phyloP scores from a whole-genome alignment of 495 filamentous ascomycete species.

The Penicillium paxilli region DNA sequence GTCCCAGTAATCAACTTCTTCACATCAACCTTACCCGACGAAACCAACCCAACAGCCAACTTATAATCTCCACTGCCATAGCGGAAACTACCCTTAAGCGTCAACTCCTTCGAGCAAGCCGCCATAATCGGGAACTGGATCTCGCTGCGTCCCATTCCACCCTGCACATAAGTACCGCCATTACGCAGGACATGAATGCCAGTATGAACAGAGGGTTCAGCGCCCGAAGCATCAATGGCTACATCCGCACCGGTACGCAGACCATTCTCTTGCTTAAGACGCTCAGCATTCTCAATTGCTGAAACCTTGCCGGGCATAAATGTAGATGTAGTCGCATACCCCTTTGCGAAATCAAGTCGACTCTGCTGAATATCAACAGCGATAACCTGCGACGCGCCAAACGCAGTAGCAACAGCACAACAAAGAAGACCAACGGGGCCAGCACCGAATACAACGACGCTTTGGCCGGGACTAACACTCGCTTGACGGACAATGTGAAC shows the following conservation, averaged over 20 bases:
- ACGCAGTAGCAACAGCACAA: slow-evolving; percentile 52
- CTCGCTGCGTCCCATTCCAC: slow-evolving; percentile 58
- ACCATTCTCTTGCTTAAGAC: slow-evolving; percentile 42
- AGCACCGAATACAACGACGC: slow-evolving; percentile 55
- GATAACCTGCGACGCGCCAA: slow-evolving; percentile 53
- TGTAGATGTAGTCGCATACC: slow-evolving; percentile 43
- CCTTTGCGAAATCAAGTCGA: slow-evolving; percentile 54
- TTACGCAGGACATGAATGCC: slow-evolving; percentile 52
- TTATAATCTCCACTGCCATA: slow-evolving; percentile 58
- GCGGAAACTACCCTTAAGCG: slow-evolving; percentile 52
- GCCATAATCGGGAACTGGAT: slow-evolving; percentile 58
- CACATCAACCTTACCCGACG: slow-evolving; percentile 51
- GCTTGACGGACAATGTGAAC: slow-evolving; percentile 55
- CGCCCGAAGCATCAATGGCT: slow-evolving; percentile 59
- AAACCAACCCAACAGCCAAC: slow-evolving; percentile 50
- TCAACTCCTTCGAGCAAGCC: slow-evolving; percentile 55
- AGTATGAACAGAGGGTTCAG: slow-evolving; percentile 52
- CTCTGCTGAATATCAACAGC: slow-evolving; percentile 53
- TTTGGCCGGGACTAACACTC: slow-evolving; percentile 44
- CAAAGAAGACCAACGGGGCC: slow-evolving; percentile 57
- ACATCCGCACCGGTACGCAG: slow-evolving; percentile 53
- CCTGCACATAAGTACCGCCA: slow-evolving; percentile 61
- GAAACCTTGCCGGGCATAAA: slow-evolving; percentile 41
- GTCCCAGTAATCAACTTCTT: slow-evolving; percentile 52
- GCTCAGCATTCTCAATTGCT: slow-evolving; percentile 39